Evolutionary conservation across 2,329 filamentous ascomycete species (phyloP), one percentile per base, ranked within the genome.

Genomic region (Colletotrichum tofieldiae): DNA sequence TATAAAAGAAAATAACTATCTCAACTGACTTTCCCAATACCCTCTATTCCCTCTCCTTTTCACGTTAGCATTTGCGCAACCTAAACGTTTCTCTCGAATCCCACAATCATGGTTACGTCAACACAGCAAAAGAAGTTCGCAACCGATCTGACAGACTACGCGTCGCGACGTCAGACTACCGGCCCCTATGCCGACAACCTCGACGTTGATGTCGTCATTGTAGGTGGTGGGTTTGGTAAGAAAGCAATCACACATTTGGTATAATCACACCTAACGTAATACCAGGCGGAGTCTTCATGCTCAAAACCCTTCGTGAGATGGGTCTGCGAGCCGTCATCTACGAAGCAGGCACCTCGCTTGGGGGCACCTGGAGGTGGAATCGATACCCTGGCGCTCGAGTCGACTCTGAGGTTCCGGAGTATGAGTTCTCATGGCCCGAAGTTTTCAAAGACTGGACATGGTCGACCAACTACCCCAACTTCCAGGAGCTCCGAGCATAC

Each of bases 341-440:
- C 72, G 89, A 91, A 73, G 86, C 87, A 0, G 88, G 85, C 14
- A 82, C 82, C 11, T 84, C 86, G 62, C 77, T 84, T 0, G 88
- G 88, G 2, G 88, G 88, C 32, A 86, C 84, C 0, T 91, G 89
- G 89, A 79, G 84, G 54, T 89, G 84, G 86, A 90, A 89, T 77
- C 83, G 84, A 75, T 90, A 89, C 74, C 88, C 87, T 0, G 88
- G 88, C 0, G 85, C 87, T 1, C 79, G 82, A 0, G 87, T 90
- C 2, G 89, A 91, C 78, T 87, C 84, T 0, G 84, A 88, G 65
- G 82, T 87, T 3, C 87, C 87, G 0, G 81, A 85, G 65, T 90
- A 90, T 71, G 84, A 90, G 74, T 86, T 87, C 65, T 86, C 84
- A 1, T 86, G 85, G 76, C 87, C 87, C 11, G 84, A 87, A 70